These are phyloP conservation scores for Diatrype stigma DNA, from an alignment of 2,329 filamentous ascomycete species.

Conservation along the genomic window DNA sequence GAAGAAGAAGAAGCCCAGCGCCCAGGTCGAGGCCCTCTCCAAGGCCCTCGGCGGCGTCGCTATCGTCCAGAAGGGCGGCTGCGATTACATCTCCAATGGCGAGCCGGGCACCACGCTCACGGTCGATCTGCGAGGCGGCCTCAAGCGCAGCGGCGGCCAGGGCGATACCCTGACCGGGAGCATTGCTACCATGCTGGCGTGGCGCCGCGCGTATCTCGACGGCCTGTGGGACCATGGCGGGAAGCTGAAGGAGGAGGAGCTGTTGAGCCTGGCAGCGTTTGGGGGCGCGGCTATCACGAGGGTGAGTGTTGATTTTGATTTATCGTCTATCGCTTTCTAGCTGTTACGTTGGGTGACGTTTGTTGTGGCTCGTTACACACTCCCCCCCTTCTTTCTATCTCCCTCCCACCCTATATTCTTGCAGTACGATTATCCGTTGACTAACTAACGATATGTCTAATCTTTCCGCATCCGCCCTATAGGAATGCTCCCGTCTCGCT, in stretches of 20 bases:
- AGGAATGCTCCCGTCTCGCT: slow-evolving; percentile 80
- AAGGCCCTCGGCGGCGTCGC: slow-evolving; percentile 80
- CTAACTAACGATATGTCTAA: slow-evolving; percentile 1
- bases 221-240: slow-evolving; percentile 66
- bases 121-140: slow-evolving; percentile 73
- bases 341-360: too few relatives aligned
- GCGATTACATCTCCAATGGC: slow-evolving; percentile 82
- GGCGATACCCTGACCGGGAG: slow-evolving; percentile 92
- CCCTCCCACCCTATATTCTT: not conserved
- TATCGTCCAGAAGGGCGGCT: slow-evolving; percentile 81
- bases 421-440: not conserved
- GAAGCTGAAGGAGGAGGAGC: slow-evolving; percentile 48
- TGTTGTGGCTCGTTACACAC: not conserved
- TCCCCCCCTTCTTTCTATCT: not conserved
- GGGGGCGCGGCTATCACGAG: slow-evolving; percentile 84
- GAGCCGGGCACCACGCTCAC: slow-evolving; percentile 67
- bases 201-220: slow-evolving; percentile 83
- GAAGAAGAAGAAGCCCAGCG: slow-evolving; percentile 29
- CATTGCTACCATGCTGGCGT: slow-evolving; percentile 83
- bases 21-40: slow-evolving; percentile 62
- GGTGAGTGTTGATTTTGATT: slow-evolving; percentile 39
- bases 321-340: too few relatives aligned
- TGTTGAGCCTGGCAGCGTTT: slow-evolving; percentile 77
- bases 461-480: not conserved
- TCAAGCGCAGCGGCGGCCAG: slow-evolving; percentile 90